Conservation (phyloP, 495 filamentous ascomycete species). For the Lepidopterella palustris region DNA sequence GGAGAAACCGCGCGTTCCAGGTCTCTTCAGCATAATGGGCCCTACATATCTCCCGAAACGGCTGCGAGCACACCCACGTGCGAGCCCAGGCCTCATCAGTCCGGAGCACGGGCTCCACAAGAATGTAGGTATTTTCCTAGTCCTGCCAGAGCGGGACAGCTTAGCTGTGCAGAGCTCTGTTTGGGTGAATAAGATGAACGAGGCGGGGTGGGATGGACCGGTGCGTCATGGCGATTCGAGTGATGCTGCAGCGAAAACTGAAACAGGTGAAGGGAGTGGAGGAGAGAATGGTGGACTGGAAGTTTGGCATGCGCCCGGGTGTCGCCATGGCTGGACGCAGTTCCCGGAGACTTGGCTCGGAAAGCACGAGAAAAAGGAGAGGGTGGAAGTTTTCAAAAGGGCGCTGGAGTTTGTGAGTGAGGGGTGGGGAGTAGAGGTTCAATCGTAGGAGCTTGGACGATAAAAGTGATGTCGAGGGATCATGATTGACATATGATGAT, state of each 20-base stretch:
- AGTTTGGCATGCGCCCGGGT: slow-evolving; percentile 28
- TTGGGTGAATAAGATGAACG: slow-evolving; percentile 30
- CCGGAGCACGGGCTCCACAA: slow-evolving; percentile 21
- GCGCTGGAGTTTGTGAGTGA: slow-evolving; percentile 23
- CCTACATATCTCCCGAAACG: slow-evolving; percentile 22
- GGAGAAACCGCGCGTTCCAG: slow-evolving; percentile 12
- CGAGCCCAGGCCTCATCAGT: slow-evolving; percentile 31
- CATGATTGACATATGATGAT: no score
- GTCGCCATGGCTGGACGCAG: slow-evolving; percentile 37
- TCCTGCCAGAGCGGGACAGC: slow-evolving; percentile 34
- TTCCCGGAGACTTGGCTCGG: slow-evolving; percentile 31
- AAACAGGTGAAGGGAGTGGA: background rate
- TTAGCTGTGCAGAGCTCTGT: slow-evolving; percentile 34
- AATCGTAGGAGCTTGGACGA: background rate
- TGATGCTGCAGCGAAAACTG: slow-evolving; percentile 14
- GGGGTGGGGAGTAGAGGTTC: slow-evolving; percentile 5
- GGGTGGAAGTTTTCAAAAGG: slow-evolving; percentile 25
- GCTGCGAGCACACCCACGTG: slow-evolving; percentile 19
- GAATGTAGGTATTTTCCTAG: slow-evolving; percentile 33
- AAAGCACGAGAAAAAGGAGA: slow-evolving; percentile 29
- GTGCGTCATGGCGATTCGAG: slow-evolving; percentile 18
- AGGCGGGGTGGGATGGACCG: slow-evolving; percentile 21
- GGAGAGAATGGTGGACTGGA: slow-evolving; percentile 24
- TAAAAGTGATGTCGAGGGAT: background rate
- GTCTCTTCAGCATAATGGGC: slow-evolving; percentile 22